Conservation (phyloP, 2,329 filamentous ascomycete species). For the Pseudocercospora pini-densiflorae region DNA sequence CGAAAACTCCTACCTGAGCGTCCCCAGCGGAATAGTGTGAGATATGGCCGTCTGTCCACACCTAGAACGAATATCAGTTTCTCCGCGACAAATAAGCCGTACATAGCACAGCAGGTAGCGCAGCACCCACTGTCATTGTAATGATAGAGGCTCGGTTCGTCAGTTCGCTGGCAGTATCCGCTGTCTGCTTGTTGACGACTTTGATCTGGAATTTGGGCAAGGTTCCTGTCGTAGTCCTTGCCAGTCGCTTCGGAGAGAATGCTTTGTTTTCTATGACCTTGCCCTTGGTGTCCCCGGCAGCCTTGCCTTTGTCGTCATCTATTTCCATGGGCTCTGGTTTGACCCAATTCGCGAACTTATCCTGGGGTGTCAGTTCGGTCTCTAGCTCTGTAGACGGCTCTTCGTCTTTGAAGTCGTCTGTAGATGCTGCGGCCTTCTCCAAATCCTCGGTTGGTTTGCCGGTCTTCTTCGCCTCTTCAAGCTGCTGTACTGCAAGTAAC, state of each 20-base stretch:
- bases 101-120: too few relatives aligned
- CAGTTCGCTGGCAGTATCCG: neutral
- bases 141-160: neutral
- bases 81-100: too few relatives aligned
- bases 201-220: neutral
- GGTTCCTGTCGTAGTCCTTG: neutral
- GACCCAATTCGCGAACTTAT: neutral
- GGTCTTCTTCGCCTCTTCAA: too few relatives aligned
- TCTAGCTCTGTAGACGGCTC: neutral
- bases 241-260: neutral
- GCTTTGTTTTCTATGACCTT: neutral
- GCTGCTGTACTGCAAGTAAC: too few relatives aligned
- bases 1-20: neutral
- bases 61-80: too few relatives aligned
- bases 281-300: too few relatives aligned
- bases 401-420: neutral
- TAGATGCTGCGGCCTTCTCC: too few relatives aligned
- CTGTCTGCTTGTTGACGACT: neutral
- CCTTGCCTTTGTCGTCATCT: too few relatives aligned
- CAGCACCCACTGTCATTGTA: neutral
- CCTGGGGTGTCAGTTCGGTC: neutral
- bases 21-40: constrained; percentile 14
- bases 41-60: constrained; percentile 14
- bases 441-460: too few relatives aligned
- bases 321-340: too few relatives aligned